Evolutionary conservation across 1,284 basidiomycete genomes (phyloP).

Genomic region (Tylopilus sp.): DNA sequence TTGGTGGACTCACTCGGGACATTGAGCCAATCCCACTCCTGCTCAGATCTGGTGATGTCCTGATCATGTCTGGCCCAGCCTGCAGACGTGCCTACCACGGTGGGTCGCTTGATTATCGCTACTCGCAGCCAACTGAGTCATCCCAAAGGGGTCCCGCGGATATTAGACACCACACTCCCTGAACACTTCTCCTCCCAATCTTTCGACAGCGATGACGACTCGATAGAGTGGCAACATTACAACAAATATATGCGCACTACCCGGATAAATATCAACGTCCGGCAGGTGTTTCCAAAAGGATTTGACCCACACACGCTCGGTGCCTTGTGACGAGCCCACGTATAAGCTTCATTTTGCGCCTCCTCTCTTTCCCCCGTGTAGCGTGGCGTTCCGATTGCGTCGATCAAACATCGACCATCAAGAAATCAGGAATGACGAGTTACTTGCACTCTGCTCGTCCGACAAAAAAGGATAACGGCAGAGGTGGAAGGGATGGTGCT

Average conservation of each 20-base stretch:
- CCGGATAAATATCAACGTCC: slow-evolving; percentile 85
- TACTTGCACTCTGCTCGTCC: background rate
- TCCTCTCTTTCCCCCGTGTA: background rate
- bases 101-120: slow-evolving; percentile 28
- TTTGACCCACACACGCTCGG: slow-evolving; percentile 44
- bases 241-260: slow-evolving; percentile 60
- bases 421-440: background rate
- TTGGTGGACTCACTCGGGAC: slow-evolving; percentile 79
- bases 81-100: slow-evolving; percentile 86
- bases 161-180: slow-evolving; percentile 77
- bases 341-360: background rate
- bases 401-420: background rate
- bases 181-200: slow-evolving; percentile 43
- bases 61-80: slow-evolving; percentile 87
- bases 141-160: slow-evolving; percentile 74
- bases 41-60: slow-evolving; percentile 80
- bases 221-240: slow-evolving; percentile 54
- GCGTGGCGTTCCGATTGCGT: background rate
- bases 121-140: background rate
- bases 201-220: slow-evolving; percentile 15
- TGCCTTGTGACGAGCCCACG: background rate
- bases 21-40: slow-evolving; percentile 75
- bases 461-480: slow-evolving; percentile 1
- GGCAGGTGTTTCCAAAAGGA: slow-evolving; percentile 79
- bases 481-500: background rate